Percentiles rank a stretch among this genome's conserved stretches.
These are phyloP conservation scores for Pseudocercospora crystallina DNA, from an alignment of 2,329 filamentous ascomycete species.

Conservation along the genomic window DNA sequence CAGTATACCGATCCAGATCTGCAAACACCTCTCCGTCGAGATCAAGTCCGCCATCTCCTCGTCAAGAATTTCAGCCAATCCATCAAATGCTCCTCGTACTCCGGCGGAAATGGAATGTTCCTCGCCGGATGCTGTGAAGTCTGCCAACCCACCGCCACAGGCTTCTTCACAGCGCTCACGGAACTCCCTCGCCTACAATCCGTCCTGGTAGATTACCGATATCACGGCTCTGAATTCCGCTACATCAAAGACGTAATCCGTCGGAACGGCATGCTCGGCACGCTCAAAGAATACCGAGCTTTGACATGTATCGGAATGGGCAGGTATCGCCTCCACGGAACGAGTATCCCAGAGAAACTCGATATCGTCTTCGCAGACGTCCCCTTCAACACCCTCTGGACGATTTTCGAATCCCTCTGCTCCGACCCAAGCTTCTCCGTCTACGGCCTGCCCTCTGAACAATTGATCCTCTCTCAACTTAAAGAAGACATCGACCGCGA, in stretches of 20 bases:
- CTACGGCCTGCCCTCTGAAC: conserved; percentile 8
- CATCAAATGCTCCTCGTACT: conserved; percentile 22
- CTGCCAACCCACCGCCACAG: conserved; percentile 17
- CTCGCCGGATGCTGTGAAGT: conserved; percentile 21
- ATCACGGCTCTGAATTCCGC: conserved; percentile 18
- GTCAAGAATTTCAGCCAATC: conserved; percentile 21
- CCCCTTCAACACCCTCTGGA: conserved; percentile 10
- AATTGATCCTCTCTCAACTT: conserved; percentile 7
- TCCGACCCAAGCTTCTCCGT: neutral
- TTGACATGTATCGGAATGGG: conserved; percentile 12
- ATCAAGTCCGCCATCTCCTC: conserved; percentile 16
- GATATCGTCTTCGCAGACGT: conserved; percentile 13
- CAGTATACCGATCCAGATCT: conserved; percentile 13
- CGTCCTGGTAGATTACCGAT: conserved; percentile 16
- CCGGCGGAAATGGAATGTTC: conserved; percentile 18
- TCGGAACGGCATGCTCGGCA: conserved; percentile 10
- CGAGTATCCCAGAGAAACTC: conserved; percentile 1
- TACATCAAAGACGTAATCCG: conserved; percentile 20
- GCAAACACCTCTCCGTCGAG: conserved; percentile 19
- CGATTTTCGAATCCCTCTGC: neutral
- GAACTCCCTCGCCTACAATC: conserved; percentile 13
- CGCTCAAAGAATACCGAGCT: conserved; percentile 6
- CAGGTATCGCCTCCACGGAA: conserved; percentile 12
- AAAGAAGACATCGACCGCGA: conserved; percentile 15
- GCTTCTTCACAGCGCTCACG: conserved; percentile 16